Conservation (phyloP, 495 filamentous ascomycete genomes). For the Aspergillus diversus region DNA sequence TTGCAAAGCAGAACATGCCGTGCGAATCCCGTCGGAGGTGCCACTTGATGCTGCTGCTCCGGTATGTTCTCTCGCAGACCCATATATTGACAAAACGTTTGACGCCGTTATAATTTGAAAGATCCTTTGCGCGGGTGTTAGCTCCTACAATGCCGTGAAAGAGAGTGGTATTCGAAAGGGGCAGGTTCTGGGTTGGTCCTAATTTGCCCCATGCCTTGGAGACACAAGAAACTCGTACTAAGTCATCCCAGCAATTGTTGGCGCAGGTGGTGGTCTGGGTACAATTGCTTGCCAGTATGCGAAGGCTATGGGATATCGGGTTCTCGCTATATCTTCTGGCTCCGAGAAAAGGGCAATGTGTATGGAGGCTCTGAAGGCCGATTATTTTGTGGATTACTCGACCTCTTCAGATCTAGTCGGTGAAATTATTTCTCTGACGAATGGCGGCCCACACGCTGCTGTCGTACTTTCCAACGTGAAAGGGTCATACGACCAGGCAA, state of each 20-base stretch:
- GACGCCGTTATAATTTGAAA: not conserved
- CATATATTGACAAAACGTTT: not conserved
- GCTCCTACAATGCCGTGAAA: conserved; percentile 86
- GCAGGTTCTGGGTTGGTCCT: conserved; percentile 56
- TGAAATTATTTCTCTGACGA: conserved; percentile 71
- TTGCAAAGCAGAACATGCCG: conserved; percentile 75
- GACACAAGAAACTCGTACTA: not conserved
- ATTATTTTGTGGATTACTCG: conserved; percentile 16
- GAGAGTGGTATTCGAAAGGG: conserved; percentile 72
- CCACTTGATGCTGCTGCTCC: conserved; percentile 74
- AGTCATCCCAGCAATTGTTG: conserved; percentile 64
- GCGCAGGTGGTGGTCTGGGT: conserved; percentile 83
- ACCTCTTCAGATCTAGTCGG: conserved; percentile 57
- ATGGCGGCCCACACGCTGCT: conserved; percentile 74
- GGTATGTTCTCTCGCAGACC: not conserved
- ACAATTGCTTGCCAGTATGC: conserved; percentile 81
- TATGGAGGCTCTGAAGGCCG: conserved; percentile 60
- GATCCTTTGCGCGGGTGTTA: conserved; percentile 81
- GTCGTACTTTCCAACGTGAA: conserved; percentile 74
- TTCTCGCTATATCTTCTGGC: conserved; percentile 80
- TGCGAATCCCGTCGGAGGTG: conserved; percentile 69
- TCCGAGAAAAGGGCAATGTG: conserved; percentile 70
- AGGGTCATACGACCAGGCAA: conserved; percentile 82
- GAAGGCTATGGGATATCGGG: conserved; percentile 76
- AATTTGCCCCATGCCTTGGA: no score